phyloP scores from a whole-genome alignment of 2,329 filamentous ascomycete genomes.

The Neofusicoccum cordaticola region DNA sequence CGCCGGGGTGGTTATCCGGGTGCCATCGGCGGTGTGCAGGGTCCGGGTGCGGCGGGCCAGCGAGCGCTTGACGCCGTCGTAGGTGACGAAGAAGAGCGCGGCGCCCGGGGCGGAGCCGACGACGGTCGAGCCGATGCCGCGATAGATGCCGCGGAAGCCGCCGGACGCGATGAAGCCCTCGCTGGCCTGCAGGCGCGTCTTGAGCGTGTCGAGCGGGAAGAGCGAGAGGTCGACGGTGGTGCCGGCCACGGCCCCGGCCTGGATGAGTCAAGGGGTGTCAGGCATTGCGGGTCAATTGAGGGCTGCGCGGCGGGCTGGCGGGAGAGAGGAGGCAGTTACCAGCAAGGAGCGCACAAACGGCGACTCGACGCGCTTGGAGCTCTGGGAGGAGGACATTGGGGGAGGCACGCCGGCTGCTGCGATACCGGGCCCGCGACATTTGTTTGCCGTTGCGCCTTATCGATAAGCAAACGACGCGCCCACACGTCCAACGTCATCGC shows the following conservation, averaged over 20 bases:
- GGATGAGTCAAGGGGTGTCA: constrained; percentile 13
- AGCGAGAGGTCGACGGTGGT: constrained; percentile 96
- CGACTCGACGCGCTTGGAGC: constrained; percentile 41
- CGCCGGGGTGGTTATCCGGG: neutral
- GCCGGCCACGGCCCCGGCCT: constrained; percentile 86
- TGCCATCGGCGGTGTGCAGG: constrained; percentile 17
- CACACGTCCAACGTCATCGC: neutral
- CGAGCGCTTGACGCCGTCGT: constrained; percentile 65
- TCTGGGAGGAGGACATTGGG: neutral
- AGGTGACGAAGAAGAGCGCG: constrained; percentile 95
- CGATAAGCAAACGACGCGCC: neutral
- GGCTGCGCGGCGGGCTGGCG: neutral
- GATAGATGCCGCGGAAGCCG: constrained; percentile 89
- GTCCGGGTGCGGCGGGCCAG: constrained; percentile 21
- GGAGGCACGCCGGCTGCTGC: constrained; percentile 9
- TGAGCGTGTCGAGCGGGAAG: constrained; percentile 97
- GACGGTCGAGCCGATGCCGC: constrained; percentile 82
- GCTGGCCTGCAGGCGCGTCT: constrained; percentile 89
- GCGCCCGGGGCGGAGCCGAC: constrained; percentile 91
- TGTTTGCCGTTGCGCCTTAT: neutral
- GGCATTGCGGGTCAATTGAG: neutral
- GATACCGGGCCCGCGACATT: constrained; percentile 1
- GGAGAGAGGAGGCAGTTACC: constrained; percentile 29
- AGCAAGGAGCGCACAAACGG: constrained; percentile 49
- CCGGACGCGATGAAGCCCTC: constrained; percentile 75